Evolutionary conservation across 208 protist species (phyloP), one percentile per base, ranked within the genome.

Genomic region (Leishmania mexicana): DNA sequence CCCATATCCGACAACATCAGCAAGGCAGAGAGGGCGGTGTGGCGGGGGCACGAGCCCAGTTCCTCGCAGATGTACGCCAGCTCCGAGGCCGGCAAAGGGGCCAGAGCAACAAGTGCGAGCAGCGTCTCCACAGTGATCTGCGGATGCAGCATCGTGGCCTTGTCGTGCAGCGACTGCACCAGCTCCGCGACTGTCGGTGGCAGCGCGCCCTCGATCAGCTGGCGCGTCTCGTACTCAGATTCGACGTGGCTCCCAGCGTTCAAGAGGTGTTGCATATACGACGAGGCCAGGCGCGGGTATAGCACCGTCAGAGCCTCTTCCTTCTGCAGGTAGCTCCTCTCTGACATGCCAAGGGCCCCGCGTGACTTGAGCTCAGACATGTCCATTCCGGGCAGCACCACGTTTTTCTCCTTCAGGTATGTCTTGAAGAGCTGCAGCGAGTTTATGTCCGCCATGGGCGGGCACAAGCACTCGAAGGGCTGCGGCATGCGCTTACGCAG

Each of bases 11-110:
- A 81, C 71, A 97, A 81, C 81, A 93, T 81, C 31, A 95, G 80
- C 78, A 96, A 79, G 31, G 91, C 72, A 28, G 91, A 92, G 40
- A 96, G 75, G 49, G 92, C 90, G 19, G 88, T 94, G 70, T 95
- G 83, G 51, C 86, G 87, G 40, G 84, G 80, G 74, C 93, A 96
- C 49, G 87, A 85, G 15, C 88, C 90, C 40, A 97, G 87, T 67
- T 92, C 89, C 82, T 97, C 94, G 79, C 93, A 96, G 28, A 97
- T 86, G 78, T 87, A 90, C 53, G 92, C 84, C 53, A 97, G 83
- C 73, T 96, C 94, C 42, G 90, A 87, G 21, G 92, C 86, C 10
- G 92, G 87, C 45, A 97, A 81, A 6, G 94, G 89, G 7, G 88
- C 70, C 35, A 88, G 75, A 54, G 84, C 81, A 35, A 96, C 85